phyloP scores from a whole-genome alignment of 2,329 filamentous ascomycete genomes.

The Thelonectria discophora region DNA sequence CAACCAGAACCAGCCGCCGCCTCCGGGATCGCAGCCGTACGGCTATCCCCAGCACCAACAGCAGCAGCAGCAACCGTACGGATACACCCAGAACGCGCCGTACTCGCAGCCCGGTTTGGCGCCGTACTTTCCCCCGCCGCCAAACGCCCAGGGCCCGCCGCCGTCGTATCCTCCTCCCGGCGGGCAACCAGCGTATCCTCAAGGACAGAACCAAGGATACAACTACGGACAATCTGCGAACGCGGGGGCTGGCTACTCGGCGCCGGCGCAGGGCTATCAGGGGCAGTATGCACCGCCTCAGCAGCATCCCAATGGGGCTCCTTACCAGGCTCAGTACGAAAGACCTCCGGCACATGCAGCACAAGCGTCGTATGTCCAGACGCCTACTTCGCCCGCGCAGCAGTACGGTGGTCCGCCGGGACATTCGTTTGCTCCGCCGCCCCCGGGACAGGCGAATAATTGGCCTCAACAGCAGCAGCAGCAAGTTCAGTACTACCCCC shows the following conservation, averaged over 20 bases:
- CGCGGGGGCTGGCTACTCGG: not conserved
- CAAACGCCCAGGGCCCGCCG: constrained; percentile 8
- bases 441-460: not conserved
- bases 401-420: not conserved
- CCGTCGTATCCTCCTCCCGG: constrained; percentile 14
- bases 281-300: constrained; percentile 6
- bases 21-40: not conserved
- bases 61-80: constrained; percentile 20
- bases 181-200: constrained; percentile 5
- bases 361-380: not conserved
- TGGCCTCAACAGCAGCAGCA: constrained; percentile 24
- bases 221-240: constrained; percentile 7
- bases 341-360: not conserved
- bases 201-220: constrained; percentile 11
- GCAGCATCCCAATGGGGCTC: constrained; percentile 8
- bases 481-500: not conserved
- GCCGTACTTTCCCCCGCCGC: constrained; percentile 25
- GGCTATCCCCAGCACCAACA: constrained; percentile 6
- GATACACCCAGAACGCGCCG: constrained; percentile 16
- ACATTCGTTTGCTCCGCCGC: not conserved
- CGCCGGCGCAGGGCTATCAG: not conserved
- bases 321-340: constrained; percentile 16
- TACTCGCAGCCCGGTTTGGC: not conserved
- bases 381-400: constrained; percentile 1
- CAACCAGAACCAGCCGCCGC: not conserved